Evolutionary conservation across 148 eudicot genomes (phyloP), one percentile per base, ranked within the genome.

Genomic region (Cornus kousa): DNA sequence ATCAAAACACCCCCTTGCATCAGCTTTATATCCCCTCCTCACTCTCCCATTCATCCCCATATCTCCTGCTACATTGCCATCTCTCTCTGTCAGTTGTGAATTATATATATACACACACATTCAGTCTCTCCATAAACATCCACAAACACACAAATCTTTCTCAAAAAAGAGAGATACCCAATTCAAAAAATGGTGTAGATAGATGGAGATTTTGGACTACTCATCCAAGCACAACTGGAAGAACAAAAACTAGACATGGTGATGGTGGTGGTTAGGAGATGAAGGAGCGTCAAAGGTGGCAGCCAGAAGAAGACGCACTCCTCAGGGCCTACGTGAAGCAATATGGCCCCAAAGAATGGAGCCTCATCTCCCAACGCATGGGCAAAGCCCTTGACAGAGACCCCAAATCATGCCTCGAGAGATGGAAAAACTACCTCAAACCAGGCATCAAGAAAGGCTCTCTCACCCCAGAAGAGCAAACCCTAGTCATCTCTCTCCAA

Each of bases 201-300:
- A 35, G 37, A 35, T 35, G 37, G 37, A 35, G 3, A 35, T 35
- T 35, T 28, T 28, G 28, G 28, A 28, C 28, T 28, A 28, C 28
- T 28, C 28, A 28, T 28, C 28, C 28, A 28, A 28, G 28, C 28
- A 28, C 28, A 28, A 28, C 28, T 28, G 28, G 28, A 28, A 4
- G 37, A 35, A 35, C 37, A 35, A 35, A 35, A 35, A 28, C 28
- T 28, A 35, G 59, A n/a, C 9, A 62, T 62, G 24, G 66, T 20
- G 0, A 62, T 62, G 22, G 23, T 62, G 1, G 13, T 13, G 64
- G 23, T 62, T 19, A 20, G 75, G 80, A 81, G 23, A 85, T 81
- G 87, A 81, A 81, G 70, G 84, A 85, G 69, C 69, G 87, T 43
- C 87, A 85, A 50, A 67, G 84, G 35, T 85, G 87, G 84, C 80